Conservation (phyloP, 805 yeast species). For the Nakazawaea ambrosiae region DNA sequence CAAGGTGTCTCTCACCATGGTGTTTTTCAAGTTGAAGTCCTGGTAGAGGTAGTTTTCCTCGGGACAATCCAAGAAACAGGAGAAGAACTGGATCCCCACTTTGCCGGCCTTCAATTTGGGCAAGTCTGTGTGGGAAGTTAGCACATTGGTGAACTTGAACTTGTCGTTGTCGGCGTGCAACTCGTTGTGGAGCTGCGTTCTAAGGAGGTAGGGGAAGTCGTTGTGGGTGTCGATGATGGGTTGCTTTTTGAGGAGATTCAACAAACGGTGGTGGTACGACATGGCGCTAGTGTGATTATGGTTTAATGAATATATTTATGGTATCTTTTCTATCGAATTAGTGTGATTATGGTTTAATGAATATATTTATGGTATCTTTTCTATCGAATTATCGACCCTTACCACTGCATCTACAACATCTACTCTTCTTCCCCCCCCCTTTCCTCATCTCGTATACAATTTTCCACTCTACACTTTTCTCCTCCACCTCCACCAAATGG, state of each 20-base stretch:
- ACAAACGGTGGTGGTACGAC: conserved; percentile 10
- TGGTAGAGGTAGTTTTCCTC: conserved; percentile 28
- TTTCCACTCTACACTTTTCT: too few relatives aligned
- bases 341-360: too few relatives aligned
- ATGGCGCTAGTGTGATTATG: too few relatives aligned
- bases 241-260: conserved; percentile 1
- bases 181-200: conserved; percentile 39
- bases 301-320: too few relatives aligned
- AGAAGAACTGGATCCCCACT: conserved; percentile 44
- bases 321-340: too few relatives aligned
- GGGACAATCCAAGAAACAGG: conserved; percentile 37
- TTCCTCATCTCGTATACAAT: too few relatives aligned
- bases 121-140: conserved; percentile 39
- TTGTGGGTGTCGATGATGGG: conserved; percentile 44
- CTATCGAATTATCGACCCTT: too few relatives aligned
- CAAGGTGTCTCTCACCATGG: conserved; percentile 43
- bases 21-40: conserved; percentile 36
- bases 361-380: too few relatives aligned
- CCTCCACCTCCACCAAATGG: too few relatives aligned
- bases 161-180: conserved; percentile 23
- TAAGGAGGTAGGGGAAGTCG: conserved; percentile 44
- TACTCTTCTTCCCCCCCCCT: too few relatives aligned
- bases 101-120: conserved; percentile 33
- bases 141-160: conserved; percentile 31
- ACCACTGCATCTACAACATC: too few relatives aligned